Conservation (phyloP, 805 yeast genomes). For the Suhomyces xylopsoci region DNA sequence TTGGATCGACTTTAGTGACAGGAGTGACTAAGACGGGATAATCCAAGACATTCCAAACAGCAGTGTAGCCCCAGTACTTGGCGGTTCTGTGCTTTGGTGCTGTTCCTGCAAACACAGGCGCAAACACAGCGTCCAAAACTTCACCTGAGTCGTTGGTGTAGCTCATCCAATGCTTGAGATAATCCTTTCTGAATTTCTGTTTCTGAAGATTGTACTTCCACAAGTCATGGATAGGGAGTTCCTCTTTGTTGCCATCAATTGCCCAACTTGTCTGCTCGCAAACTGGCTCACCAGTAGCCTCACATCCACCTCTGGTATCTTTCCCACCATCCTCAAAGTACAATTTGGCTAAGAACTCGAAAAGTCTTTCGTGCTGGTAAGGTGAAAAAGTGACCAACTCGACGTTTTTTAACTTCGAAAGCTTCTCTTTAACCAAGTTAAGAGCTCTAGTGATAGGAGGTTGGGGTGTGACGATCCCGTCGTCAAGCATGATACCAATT, state of each 20-base stretch:
- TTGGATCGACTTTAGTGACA: constrained; percentile 13
- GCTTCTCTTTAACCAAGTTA: background rate
- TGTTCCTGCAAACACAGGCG: constrained; percentile 16
- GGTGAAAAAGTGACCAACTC: background rate
- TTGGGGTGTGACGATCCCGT: constrained; percentile 3
- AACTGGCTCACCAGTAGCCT: constrained; percentile 11
- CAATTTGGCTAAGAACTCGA: constrained; percentile 70
- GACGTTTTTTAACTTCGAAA: background rate
- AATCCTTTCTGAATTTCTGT: constrained; percentile 15
- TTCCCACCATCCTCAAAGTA: constrained; percentile 50
- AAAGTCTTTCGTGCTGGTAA: constrained; percentile 22
- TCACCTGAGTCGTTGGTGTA: constrained; percentile 6
- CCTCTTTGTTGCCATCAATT: constrained; percentile 8
- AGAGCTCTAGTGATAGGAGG: constrained; percentile 5
- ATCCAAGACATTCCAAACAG: constrained; percentile 19
- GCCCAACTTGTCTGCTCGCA: constrained; percentile 4
- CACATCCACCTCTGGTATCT: constrained; percentile 11
- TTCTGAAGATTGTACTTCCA: constrained; percentile 17
- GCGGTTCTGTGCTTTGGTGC: constrained; percentile 17
- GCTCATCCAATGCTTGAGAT: constrained; percentile 13
- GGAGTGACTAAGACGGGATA: constrained; percentile 13
- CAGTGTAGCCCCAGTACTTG: constrained; percentile 20
- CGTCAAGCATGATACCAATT: constrained; percentile 1
- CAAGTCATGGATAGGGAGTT: constrained; percentile 10
- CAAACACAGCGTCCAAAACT: constrained; percentile 13